Evolutionary conservation across 805 yeast genomes (phyloP).

Genomic region (Wickerhamiella sergipiensis): DNA sequence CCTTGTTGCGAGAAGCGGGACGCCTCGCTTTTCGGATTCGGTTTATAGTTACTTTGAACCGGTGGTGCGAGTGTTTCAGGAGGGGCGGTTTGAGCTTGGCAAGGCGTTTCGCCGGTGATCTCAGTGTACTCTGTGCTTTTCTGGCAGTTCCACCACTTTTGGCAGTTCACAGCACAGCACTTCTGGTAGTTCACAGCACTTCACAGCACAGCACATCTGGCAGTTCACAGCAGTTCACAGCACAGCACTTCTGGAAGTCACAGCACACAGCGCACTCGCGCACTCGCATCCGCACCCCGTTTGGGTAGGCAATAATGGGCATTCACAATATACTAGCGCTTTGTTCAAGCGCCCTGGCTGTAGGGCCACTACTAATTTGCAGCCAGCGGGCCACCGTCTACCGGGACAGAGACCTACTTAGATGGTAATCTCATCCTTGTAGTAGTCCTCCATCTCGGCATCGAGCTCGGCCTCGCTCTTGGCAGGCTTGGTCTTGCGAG

Average conservation of each 20-base stretch:
- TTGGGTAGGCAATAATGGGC: background rate
- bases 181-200: too few species aligned
- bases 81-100: background rate
- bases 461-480: constrained; percentile 89
- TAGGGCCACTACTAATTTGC: background rate
- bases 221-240: too few species aligned
- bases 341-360: background rate
- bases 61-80: background rate
- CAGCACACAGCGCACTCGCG: too few species aligned
- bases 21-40: constrained; percentile 13
- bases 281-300: too few species aligned
- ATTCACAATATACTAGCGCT: background rate
- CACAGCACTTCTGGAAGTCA: too few species aligned
- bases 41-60: constrained; percentile 16
- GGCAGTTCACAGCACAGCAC: too few species aligned
- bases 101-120: background rate
- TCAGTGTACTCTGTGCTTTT: too few species aligned
- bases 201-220: too few species aligned
- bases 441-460: constrained; percentile 96
- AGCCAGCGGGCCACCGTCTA: too few species aligned
- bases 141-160: too few species aligned
- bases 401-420: too few species aligned
- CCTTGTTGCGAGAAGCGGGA: constrained; percentile 10
- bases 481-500: constrained; percentile 28
- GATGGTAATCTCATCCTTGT: constrained; percentile 24